These are phyloP conservation scores for Syzygium malaccense DNA, from an alignment of 441 rosid species.

Conservation along the genomic window DNA sequence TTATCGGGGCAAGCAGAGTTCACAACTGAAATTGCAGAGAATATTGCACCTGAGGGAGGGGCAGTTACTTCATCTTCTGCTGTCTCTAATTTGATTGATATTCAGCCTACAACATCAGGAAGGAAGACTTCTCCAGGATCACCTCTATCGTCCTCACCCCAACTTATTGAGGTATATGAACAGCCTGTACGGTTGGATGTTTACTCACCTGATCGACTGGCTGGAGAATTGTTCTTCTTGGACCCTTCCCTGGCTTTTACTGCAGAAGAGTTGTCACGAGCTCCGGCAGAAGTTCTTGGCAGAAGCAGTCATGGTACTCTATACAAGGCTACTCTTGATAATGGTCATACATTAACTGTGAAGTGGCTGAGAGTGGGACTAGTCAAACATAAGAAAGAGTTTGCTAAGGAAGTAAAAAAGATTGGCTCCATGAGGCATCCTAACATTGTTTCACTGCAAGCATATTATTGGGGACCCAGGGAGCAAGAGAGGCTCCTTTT, in stretches of 20 bases:
- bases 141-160: constrained; percentile 74
- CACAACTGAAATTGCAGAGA: constrained; percentile 59
- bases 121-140: constrained; percentile 75
- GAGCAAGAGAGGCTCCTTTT: constrained; percentile 94
- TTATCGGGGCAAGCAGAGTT: constrained; percentile 56
- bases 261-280: constrained; percentile 87
- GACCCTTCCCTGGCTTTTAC: constrained; percentile 70
- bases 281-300: constrained; percentile 98
- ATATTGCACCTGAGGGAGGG: constrained; percentile 23
- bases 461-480: constrained; percentile 95
- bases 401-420: constrained; percentile 73
- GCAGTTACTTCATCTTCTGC: constrained; percentile 28
- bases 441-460: constrained; percentile 70
- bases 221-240: constrained; percentile 80
- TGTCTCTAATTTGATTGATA: constrained; percentile 54
- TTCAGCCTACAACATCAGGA: constrained; percentile 51
- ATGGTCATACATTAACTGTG: constrained; percentile 79
- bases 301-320: constrained; percentile 97
- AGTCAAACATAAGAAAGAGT: constrained; percentile 84
- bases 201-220: constrained; percentile 87
- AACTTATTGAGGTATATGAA: constrained; percentile 43
- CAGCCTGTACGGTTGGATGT: constrained; percentile 70
- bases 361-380: constrained; percentile 95
- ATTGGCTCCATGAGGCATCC: constrained; percentile 74
- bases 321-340: constrained; percentile 85